phyloP scores from a whole-genome alignment of 2,329 filamentous ascomycete genomes.

The Saccharata proteae region DNA sequence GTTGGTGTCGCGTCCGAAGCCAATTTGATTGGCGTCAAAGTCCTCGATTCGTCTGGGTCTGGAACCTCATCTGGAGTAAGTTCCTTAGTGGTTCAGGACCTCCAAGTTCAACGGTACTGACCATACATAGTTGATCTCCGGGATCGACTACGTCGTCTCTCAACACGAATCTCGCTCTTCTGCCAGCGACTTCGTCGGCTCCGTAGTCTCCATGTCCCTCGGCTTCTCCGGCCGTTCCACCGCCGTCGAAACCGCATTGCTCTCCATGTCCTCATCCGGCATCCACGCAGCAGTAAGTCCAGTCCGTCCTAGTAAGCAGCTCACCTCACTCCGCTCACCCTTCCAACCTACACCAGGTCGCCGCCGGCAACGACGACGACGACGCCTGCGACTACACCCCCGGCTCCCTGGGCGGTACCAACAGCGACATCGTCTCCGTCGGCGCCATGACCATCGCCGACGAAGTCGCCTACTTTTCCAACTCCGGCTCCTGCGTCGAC shows the following conservation, averaged over 20 bases:
- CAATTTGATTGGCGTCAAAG: constrained; percentile 24
- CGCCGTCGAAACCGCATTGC: constrained; percentile 25
- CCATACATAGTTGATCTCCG: constrained; percentile 23
- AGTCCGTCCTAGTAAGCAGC: not conserved
- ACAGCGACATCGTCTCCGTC: constrained; percentile 17
- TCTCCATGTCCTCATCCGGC: constrained; percentile 23
- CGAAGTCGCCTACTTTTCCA: constrained; percentile 17
- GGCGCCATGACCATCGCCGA: constrained; percentile 20
- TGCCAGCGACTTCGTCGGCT: constrained; percentile 28
- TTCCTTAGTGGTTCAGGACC: not conserved
- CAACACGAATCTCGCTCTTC: constrained; percentile 30
- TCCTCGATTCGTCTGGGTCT: constrained; percentile 15
- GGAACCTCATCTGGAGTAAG: not conserved
- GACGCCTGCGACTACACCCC: constrained; percentile 19
- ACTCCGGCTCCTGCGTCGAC: constrained; percentile 26
- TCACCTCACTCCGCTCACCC: not conserved
- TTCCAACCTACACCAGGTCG: constrained; percentile 9
- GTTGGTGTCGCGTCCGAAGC: constrained; percentile 25
- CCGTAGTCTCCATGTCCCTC: constrained; percentile 36
- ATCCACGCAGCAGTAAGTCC: constrained; percentile 21
- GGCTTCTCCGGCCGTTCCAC: constrained; percentile 20
- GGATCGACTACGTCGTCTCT: constrained; percentile 35
- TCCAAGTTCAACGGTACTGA: not conserved
- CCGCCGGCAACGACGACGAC: constrained; percentile 23
- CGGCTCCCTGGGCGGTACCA: constrained; percentile 11